These are phyloP conservation scores for Cladosporium halotolerans DNA, from an alignment of 2,329 filamentous ascomycete genomes.

Conservation along the genomic window DNA sequence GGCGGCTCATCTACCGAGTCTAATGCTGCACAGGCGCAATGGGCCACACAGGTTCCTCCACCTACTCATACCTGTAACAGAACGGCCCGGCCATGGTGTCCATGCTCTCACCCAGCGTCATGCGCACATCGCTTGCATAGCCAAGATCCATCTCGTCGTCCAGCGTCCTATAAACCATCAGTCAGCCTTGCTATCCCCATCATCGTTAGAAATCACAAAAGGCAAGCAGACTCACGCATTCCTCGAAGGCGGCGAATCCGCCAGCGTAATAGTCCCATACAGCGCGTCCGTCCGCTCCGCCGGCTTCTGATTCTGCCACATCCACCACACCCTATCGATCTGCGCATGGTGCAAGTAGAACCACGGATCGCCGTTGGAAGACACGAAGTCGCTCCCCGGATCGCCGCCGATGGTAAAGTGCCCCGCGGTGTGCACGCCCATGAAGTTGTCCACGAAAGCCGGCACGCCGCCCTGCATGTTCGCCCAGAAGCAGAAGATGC, in stretches of 20 bases:
- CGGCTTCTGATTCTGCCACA: conserved; percentile 30
- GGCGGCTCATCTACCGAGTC: no score
- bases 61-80: conserved; percentile 37
- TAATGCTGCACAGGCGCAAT: no score
- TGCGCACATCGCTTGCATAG: conserved; percentile 6
- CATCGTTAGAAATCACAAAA: not conserved
- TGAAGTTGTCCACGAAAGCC: conserved; percentile 13
- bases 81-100: conserved; percentile 39
- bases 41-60: not conserved
- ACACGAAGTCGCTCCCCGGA: conserved; percentile 36
- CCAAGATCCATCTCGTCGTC: conserved; percentile 36
- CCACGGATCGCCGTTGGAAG: conserved; percentile 38
- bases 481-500: conserved; percentile 21
- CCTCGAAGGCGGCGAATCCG: conserved; percentile 20
- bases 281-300: conserved; percentile 14
- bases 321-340: conserved; percentile 43
- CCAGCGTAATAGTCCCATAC: conserved; percentile 31
- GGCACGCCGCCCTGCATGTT: conserved; percentile 22
- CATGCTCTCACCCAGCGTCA: conserved; percentile 29
- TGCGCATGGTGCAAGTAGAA: conserved; percentile 44
- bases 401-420: conserved; percentile 43
- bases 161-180: conserved; percentile 25
- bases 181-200: not conserved
- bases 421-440: conserved; percentile 37
- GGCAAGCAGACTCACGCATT: conserved; percentile 20